Evolutionary conservation across 2,329 filamentous ascomycete species (phyloP), one percentile per base, ranked within the genome.

Genomic region (Clarireedia monteithiana): DNA sequence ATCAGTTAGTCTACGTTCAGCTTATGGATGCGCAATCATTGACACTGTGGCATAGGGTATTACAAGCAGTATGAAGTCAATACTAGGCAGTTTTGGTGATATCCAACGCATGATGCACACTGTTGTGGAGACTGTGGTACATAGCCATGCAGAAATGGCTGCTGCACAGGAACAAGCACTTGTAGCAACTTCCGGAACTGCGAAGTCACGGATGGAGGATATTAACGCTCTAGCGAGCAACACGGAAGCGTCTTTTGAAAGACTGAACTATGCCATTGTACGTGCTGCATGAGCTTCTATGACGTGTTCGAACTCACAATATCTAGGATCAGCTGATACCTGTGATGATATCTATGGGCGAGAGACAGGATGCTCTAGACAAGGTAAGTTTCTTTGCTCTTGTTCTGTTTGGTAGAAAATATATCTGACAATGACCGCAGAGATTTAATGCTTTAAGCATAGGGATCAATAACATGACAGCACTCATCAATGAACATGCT

Each of bases 131-230:
- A 58, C 57, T n/a, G 56, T 53, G 7, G 24, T 54, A 12, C 58
- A 62, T 38, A 59, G 60, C 7, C 65, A 64, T 54, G 63, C 64
- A 14, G 62, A 68, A 50, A 64, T 69, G 56, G 64, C 63, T 36
- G 61, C 63, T 30, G 56, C 58, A 6, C 64, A 67, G 52, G 63
- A 65, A 45, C 56, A 64, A n/a, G 62, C 67, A 24, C 48, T 68
- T 23, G 57, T 56, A 7, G 52, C 59, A 6, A 57, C 62, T 17
- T 62, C 63, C 5, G 57, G 46, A 6, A 58, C 59, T 44, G 49
- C 66, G 15, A 57, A 60, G 50, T 52, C 53, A 26, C 55, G 56
- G 9, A 52, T 68, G 40, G 56, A 57, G 36, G 53, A 34, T 6
- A 57, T 69, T 14, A 60, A 63, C 50, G 54, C 58, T 12, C 49